These are phyloP conservation scores for Jacaranda copaia DNA, from an alignment of 257 asterid genomes.

Conservation along the genomic window DNA sequence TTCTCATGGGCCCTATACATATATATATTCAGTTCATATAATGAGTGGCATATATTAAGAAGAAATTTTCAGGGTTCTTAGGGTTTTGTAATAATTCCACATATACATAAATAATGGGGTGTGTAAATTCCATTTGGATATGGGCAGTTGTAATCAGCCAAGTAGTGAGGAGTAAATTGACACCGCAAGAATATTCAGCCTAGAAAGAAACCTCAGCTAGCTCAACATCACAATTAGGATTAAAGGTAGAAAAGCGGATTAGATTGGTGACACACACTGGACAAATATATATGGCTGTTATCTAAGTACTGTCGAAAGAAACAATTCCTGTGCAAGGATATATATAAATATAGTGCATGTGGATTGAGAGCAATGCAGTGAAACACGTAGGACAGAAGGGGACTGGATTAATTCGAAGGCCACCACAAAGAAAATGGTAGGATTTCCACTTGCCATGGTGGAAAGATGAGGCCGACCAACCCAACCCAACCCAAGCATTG, in stretches of 20 bases:
- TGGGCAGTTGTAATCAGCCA: background rate
- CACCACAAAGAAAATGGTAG: conserved; percentile 29
- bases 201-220: background rate
- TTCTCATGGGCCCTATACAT: conserved; percentile 26
- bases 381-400: conserved; percentile 1
- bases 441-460: conserved; percentile 23
- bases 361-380: conserved; percentile 4
- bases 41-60: too few relatives aligned
- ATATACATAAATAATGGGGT: too few relatives aligned
- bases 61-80: too few relatives aligned
- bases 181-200: too few relatives aligned
- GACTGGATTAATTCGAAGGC: background rate
- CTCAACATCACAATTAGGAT: background rate
- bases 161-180: background rate
- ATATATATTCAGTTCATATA: too few relatives aligned
- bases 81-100: too few relatives aligned
- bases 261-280: conserved; percentile 37
- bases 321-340: background rate
- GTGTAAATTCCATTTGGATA: too few relatives aligned
- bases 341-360: background rate
- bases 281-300: conserved; percentile 24
- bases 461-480: conserved; percentile 24
- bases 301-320: conserved; percentile 28
- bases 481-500: background rate
- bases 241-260: conserved; percentile 29